These are phyloP conservation scores for Yarrowia sp. DNA, from an alignment of 805 yeast species.

Conservation along the genomic window DNA sequence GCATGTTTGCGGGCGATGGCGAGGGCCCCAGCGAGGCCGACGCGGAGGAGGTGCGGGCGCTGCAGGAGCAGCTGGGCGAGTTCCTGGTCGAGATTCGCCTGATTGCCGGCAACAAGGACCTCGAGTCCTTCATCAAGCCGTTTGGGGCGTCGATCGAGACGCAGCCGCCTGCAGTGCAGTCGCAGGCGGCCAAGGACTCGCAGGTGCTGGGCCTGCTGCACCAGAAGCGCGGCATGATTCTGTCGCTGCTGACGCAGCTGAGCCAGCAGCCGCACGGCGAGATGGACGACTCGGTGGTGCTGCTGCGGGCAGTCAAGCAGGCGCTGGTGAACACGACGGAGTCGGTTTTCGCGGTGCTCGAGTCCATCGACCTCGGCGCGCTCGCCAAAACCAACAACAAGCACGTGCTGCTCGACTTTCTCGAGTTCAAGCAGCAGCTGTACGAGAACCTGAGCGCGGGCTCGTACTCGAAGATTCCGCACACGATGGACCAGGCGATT, in stretches of 20 bases:
- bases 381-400: conserved; percentile 14
- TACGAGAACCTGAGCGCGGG: not conserved
- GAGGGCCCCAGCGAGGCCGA: not conserved
- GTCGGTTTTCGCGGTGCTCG: conserved; percentile 9
- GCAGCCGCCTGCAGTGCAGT: conserved; percentile 8
- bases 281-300: conserved; percentile 19
- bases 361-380: conserved; percentile 12
- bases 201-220: conserved; percentile 12
- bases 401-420: conserved; percentile 19
- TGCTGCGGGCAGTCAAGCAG: conserved; percentile 12
- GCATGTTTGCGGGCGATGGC: not conserved
- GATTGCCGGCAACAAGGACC: conserved; percentile 3
- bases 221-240: conserved; percentile 19
- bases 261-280: conserved; percentile 21
- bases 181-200: conserved; percentile 17
- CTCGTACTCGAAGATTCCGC: conserved; percentile 4
- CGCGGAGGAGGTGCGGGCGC: not conserved
- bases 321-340: conserved; percentile 19
- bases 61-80: conserved; percentile 1
- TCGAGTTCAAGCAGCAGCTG: conserved; percentile 14
- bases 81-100: not conserved
- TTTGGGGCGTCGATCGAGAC: conserved; percentile 16
- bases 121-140: conserved; percentile 3
- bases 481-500: conserved; percentile 14
- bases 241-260: conserved; percentile 20